Evolutionary conservation across 768 basidiomycete genomes (phyloP), one percentile per base, ranked within the genome.

Genomic region (Krasilnikovozyma curviuscula): DNA sequence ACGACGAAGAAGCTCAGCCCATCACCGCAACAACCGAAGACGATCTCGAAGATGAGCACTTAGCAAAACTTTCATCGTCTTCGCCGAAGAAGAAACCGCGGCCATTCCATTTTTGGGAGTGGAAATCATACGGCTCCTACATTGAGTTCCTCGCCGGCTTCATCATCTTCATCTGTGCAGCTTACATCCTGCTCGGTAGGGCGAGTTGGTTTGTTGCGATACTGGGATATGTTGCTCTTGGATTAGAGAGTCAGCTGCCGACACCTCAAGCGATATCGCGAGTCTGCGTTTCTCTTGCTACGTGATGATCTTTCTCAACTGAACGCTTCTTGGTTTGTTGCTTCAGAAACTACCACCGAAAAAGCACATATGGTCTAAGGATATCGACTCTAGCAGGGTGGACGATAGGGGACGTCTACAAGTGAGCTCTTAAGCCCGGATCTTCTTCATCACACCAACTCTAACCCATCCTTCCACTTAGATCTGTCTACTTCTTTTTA

Each of bases 361-460:
- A 46, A 40, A 34, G 39, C 12, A 40, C 38, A 4, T 31, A 38
- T 14, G 50, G 50, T 7, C 44, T 51, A 16, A 29, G 38, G 25
- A 14, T 34, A 12, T 45, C 44, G 1, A 46, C 44, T 4, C 19
- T 51, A 19, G 50, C 49, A 50, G 49, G 49, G 21, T 51, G 50
- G 50, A 33, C 46, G 7, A 45, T 44, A n/a, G 50, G 50, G 14
- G 50, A 51, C 28, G 18, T 51, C 25, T 51, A 40, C 44, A 51
- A 51, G 44, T 46, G 8, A 19, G 39, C 28, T 33, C 30, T 16
- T 27, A 19, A 3, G 3, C 12, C n/a, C 18, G 18, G 18, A 37
- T 12, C 18, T 23, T n/a, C 35, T 7, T 37, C 10, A 37, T 12
- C 10, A 18, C 23, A n/a, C 10, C 10, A 12, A 12, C 23, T 24